Evolutionary conservation across 768 basidiomycete species (phyloP), one percentile per base, ranked within the genome.

Genomic region (Mycena maculata): DNA sequence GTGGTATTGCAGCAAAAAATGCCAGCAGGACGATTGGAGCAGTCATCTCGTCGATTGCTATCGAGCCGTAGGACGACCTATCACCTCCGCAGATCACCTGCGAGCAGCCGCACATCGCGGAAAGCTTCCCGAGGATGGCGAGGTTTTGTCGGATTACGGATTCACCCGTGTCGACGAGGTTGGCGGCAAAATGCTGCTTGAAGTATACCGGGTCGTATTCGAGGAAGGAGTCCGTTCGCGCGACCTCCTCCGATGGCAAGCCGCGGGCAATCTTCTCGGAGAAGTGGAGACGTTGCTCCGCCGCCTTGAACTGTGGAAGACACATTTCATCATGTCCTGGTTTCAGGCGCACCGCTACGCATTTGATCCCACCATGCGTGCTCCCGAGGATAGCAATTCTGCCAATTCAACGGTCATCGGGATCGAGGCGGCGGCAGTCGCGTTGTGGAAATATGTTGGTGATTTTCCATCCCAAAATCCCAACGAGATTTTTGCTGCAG

Each of bases 81-180:
- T 76, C 31, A 72, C 50, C 39, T 71, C 73, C 20, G 73, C 71
- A 28, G 69, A 77, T 44, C 61, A 72, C 30, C 70, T 80, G 30
- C 67, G 69, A 1, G 67, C 65, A 4, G 76, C 77, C 8, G 69
- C 59, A 8, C 59, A 71, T 39, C 49, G 41, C 4, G 39, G 70
- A 48, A 45, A 58, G 5, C 10, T 77, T 22, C 78, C 77, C 2
- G 49, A 64, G 16, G 61, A 77, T 49, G 15, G 30, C 3, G 68
- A 74, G 28, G 77, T 72, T 13, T 60, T 68, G 22, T 30, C 56
- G 23, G 73, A 76, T 50, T 79, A 72, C 54, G 78, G 78, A 2
- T 78, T 79, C 44, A 47, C 47, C 7, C 69, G 69, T 22, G 76
- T 73, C 2, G 27, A 65, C 13, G 59, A 59, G n/a, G 7, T 25